Percentiles rank a stretch among this genome's conserved stretches.
phyloP scores from a whole-genome alignment of 2,329 filamentous ascomycete species.

The Fusarium nanum region DNA sequence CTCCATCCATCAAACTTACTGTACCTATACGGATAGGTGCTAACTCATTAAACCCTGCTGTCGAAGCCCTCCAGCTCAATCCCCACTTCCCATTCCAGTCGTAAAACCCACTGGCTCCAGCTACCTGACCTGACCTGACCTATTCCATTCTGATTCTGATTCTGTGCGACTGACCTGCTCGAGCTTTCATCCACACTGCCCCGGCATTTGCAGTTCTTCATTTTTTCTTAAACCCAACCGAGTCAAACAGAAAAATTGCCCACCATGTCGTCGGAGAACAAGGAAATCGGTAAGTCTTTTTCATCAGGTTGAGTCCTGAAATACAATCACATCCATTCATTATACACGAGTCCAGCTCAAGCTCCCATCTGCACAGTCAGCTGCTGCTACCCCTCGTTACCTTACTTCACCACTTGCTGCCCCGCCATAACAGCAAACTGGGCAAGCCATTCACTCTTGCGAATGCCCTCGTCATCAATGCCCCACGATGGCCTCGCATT shows the following conservation, averaged over 20 bases:
- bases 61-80: conserved; percentile 42
- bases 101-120: conserved; percentile 40
- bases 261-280: conserved; percentile 60
- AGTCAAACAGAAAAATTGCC: conserved; percentile 44
- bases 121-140: conserved; percentile 6
- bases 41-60: conserved; percentile 36
- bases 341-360: conserved; percentile 5
- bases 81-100: conserved; percentile 41
- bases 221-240: conserved; percentile 28
- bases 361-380: conserved; percentile 16
- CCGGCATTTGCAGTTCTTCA: conserved; percentile 39
- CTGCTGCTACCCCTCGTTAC: conserved; percentile 43
- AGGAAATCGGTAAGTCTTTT: conserved; percentile 57
- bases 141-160: conserved; percentile 31
- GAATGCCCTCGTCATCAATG: conserved; percentile 42
- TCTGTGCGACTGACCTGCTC: conserved; percentile 40
- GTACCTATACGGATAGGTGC: background rate
- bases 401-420: conserved; percentile 27
- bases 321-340: background rate
- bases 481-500: conserved; percentile 33
- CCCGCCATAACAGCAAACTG: conserved; percentile 43
- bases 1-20: conserved; percentile 28
- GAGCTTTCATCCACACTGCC: conserved; percentile 42
- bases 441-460: conserved; percentile 18
- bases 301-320: background rate